These are phyloP conservation scores for Quercus bicolor DNA, from an alignment of 306 rosid genomes.

Conservation along the genomic window DNA sequence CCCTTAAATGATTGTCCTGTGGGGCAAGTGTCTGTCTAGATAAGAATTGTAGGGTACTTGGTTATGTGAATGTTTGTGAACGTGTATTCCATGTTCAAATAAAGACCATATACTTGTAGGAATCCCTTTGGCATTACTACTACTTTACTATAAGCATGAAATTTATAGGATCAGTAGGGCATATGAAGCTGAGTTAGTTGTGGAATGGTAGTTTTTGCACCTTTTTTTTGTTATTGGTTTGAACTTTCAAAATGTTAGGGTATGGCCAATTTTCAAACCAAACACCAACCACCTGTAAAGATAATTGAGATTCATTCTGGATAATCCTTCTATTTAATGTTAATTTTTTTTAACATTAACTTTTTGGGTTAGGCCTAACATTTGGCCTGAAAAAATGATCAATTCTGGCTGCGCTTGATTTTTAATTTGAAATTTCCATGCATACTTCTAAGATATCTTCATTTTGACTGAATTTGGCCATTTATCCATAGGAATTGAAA, in stretches of 20 bases:
- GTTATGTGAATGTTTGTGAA: not conserved
- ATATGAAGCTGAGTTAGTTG: slow-evolving; percentile 27
- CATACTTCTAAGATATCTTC: not conserved
- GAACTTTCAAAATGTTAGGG: not conserved
- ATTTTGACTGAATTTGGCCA: not conserved
- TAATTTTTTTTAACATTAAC: not conserved
- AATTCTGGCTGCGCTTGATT: slow-evolving; percentile 6
- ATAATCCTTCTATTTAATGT: not conserved
- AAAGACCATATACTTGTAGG: not conserved
- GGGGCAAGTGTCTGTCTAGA: not conserved
- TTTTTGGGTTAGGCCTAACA: slow-evolving; percentile 16
- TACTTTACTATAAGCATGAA: not conserved
- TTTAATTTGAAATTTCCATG: not conserved
- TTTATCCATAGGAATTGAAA: not conserved
- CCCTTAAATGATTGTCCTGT: not conserved
- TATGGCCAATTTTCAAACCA: not conserved
- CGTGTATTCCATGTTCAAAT: not conserved
- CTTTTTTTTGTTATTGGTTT: not conserved
- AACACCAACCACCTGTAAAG: not conserved
- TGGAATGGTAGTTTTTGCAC: slow-evolving; percentile 32
- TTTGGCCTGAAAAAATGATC: slow-evolving; percentile 19
- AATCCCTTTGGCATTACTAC: slow-evolving; percentile 6
- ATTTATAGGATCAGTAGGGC: slow-evolving; percentile 6
- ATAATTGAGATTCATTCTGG: slow-evolving; percentile 11
- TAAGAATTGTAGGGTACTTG: not conserved